Conservation (phyloP, 441 rosid genomes). For the Erodium moschatum region DNA sequence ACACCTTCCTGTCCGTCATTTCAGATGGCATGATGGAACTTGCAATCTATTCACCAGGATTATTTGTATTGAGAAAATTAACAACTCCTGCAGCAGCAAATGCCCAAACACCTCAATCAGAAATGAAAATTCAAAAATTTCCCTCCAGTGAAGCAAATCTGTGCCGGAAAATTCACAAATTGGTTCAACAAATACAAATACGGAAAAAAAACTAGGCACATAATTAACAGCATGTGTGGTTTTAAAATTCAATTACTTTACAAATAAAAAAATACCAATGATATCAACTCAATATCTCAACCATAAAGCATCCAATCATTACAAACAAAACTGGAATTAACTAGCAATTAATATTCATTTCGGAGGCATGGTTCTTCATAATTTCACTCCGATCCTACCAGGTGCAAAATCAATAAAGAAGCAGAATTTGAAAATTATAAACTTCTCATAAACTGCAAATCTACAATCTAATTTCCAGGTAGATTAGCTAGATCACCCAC, state of each 20-base stretch:
- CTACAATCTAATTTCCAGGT: constrained; percentile 7
- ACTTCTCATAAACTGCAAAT: constrained; percentile 12
- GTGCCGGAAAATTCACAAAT: background rate
- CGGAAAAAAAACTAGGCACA: background rate
- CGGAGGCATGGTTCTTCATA: constrained; percentile 8
- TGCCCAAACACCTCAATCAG: background rate
- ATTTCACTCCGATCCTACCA: background rate
- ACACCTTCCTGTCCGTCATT: constrained; percentile 31
- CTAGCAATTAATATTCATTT: constrained; percentile 16
- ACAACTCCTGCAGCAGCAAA: constrained; percentile 18
- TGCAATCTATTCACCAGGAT: background rate
- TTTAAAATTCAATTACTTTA: background rate
- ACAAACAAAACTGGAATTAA: constrained; percentile 4
- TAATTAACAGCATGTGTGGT: background rate
- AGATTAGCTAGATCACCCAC: constrained; percentile 18
- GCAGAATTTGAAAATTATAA: background rate
- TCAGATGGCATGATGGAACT: constrained; percentile 35
- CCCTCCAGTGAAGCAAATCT: constrained; percentile 9
- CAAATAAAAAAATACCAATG: background rate
- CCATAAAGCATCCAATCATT: constrained; percentile 8
- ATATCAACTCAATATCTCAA: constrained; percentile 19
- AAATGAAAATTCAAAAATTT: constrained; percentile 5
- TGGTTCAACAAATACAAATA: background rate
- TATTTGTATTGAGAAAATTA: background rate
- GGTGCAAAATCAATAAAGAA: background rate